phyloP scores from a whole-genome alignment of 176 grass and related monocot genomes.

The Hordeum vulgare region DNA sequence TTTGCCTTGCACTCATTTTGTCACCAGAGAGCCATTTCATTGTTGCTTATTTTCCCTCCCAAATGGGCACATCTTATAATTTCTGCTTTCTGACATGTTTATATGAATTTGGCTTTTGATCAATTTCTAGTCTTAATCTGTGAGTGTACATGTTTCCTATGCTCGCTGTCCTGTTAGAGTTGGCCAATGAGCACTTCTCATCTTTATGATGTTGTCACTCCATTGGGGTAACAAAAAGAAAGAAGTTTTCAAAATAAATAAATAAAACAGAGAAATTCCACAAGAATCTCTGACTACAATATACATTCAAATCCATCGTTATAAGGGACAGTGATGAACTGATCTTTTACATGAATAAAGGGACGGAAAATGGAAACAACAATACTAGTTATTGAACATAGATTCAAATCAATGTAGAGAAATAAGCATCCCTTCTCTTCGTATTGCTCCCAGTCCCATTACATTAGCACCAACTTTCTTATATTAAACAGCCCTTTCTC shows the following conservation, averaged over 20 bases:
- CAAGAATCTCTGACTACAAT: not conserved
- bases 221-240: not conserved
- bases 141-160: not conserved
- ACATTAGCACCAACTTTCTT: not conserved
- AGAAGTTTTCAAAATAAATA: not conserved
- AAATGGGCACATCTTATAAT: not conserved
- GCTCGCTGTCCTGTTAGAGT: not conserved
- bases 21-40: not conserved
- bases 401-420: not conserved
- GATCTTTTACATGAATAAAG: not conserved
- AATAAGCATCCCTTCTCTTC: not conserved
- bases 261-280: not conserved
- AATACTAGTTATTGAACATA: not conserved
- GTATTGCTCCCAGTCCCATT: not conserved
- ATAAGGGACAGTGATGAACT: not conserved
- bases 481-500: conserved; percentile 6
- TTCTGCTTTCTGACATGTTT: not conserved
- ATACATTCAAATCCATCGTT: not conserved
- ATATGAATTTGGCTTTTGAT: not conserved
- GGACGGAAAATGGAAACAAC: not conserved
- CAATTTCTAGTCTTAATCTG: not conserved
- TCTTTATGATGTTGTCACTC: too few species aligned
- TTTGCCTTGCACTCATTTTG: not conserved
- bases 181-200: not conserved
- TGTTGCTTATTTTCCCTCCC: not conserved